These are phyloP conservation scores for Scheffersomyces illinoinensis DNA, from an alignment of 1,139 yeast genomes.

Conservation along the genomic window DNA sequence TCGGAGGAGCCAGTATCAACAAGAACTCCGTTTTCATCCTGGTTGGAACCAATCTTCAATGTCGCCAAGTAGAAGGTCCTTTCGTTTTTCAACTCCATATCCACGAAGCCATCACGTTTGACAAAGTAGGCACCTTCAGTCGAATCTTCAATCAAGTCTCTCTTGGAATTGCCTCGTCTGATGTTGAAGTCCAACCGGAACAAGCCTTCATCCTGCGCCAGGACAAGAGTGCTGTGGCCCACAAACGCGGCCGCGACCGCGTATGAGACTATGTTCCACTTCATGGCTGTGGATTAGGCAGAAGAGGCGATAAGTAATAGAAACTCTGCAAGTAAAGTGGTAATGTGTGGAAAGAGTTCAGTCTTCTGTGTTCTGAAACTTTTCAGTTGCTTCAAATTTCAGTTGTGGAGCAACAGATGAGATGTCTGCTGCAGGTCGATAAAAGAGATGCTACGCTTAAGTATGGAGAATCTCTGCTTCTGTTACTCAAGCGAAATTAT, in stretches of 20 bases:
- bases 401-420: not conserved
- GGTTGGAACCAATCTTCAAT: slow-evolving; percentile 35
- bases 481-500: not conserved
- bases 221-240: not conserved
- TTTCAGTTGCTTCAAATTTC: not conserved
- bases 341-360: not conserved
- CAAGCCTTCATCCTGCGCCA: slow-evolving; percentile 4
- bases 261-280: not conserved
- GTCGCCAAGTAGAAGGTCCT: slow-evolving; percentile 51
- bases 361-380: not conserved
- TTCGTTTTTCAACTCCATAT: slow-evolving; percentile 43
- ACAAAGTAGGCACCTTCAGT: slow-evolving; percentile 13
- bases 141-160: slow-evolving; percentile 4
- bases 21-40: slow-evolving; percentile 31
- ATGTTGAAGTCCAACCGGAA: slow-evolving; percentile 13
- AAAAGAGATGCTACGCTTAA: not conserved
- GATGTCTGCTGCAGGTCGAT: not conserved
- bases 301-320: not conserved
- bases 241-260: not conserved
- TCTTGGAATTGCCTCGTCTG: slow-evolving; percentile 12
- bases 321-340: not conserved
- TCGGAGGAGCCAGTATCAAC: slow-evolving; percentile 52
- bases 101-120: slow-evolving; percentile 39
- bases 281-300: not conserved
- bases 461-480: not conserved